Conservation (phyloP, 257 asterid genomes). For the Solanum pimpinellifolium region DNA sequence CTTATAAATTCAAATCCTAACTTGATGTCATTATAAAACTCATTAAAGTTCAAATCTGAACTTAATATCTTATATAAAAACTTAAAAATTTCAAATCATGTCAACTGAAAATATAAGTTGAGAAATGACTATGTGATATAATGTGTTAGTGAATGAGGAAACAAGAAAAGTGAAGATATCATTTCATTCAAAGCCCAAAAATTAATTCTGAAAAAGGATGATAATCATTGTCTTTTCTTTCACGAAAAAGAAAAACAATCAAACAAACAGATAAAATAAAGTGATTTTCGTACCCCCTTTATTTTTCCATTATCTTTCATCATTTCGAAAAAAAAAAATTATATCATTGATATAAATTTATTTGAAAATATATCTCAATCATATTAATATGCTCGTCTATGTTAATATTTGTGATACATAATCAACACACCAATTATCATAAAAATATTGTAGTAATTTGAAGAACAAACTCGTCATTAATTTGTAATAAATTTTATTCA, state of each 20-base stretch:
- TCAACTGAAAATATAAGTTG: too few species aligned
- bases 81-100: too few species aligned
- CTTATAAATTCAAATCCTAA: too few species aligned
- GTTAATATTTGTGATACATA: too few species aligned
- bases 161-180: neutral
- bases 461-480: neutral
- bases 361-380: neutral
- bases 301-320: neutral
- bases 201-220: neutral
- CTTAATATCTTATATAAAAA: too few species aligned
- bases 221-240: neutral
- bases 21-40: accelerated
- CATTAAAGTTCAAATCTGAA: neutral
- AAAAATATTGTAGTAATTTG: too few species aligned
- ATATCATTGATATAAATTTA: too few species aligned
- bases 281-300: neutral
- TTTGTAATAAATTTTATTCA: neutral
- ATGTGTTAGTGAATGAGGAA: neutral
- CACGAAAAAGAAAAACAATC: neutral
- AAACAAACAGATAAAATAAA: neutral
- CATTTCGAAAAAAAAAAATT: too few species aligned
- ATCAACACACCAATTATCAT: too few species aligned
- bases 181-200: neutral
- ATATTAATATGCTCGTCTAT: too few species aligned
- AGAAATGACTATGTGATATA: neutral